Evolutionary conservation across 306 rosid species (phyloP).

Genomic region (Prunus mume): DNA sequence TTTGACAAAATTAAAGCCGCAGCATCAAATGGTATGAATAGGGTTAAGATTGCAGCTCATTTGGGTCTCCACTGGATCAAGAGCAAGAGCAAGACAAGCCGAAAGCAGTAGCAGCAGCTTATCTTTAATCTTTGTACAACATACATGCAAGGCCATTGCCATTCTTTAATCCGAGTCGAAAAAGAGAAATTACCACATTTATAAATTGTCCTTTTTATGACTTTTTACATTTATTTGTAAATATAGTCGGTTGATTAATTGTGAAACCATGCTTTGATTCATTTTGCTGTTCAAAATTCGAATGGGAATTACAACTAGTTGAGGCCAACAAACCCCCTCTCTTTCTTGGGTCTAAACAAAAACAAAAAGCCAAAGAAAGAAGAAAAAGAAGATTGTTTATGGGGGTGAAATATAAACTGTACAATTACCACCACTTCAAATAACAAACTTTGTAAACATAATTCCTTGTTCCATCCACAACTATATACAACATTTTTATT

Average conservation of each 20-base stretch:
- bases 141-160: not conserved
- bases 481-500: constrained; percentile 12
- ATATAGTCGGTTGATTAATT: not conserved
- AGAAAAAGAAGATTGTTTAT: not conserved
- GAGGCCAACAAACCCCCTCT: not conserved
- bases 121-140: too few species aligned
- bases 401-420: not conserved
- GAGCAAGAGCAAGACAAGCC: constrained; percentile 31
- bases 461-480: not conserved
- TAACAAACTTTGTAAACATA: not conserved
- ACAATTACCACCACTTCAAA: not conserved
- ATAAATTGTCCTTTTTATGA: not conserved
- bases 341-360: not conserved
- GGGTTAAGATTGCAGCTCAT: constrained; percentile 31
- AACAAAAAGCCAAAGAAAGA: not conserved
- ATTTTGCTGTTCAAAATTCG: not conserved
- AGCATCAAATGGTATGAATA: constrained; percentile 33
- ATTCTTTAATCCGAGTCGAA: not conserved
- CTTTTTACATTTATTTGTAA: too few species aligned
- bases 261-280: not conserved
- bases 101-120: constrained; percentile 11
- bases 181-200: not conserved
- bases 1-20: constrained; percentile 22
- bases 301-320: not conserved
- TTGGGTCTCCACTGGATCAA: constrained; percentile 35